Evolutionary conservation across 2,329 filamentous ascomycete species (phyloP).

Genomic region (Macrophomina pseudophaseolina): DNA sequence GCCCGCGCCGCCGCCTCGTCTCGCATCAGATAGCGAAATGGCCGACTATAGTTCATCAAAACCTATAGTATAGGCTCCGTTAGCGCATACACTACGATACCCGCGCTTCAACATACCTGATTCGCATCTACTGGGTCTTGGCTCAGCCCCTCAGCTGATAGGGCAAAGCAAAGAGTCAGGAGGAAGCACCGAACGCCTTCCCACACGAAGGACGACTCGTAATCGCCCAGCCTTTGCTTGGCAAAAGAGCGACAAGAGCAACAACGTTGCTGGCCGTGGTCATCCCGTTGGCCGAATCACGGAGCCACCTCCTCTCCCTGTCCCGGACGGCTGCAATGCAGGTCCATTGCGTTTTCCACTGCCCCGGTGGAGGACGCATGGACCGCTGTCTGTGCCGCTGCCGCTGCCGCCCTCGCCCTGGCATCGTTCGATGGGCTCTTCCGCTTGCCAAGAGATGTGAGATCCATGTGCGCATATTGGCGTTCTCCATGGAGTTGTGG

Average conservation of each 20-base stretch:
- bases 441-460: background rate
- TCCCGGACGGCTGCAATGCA: no score
- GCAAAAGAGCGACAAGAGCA: no score
- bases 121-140: no score
- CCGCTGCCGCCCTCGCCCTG: background rate
- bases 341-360: no score
- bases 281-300: no score
- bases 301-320: no score
- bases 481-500: no score
- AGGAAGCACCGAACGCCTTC: background rate
- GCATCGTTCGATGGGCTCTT: background rate
- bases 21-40: conserved; percentile 1
- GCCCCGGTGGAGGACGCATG: background rate
- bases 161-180: background rate
- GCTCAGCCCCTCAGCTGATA: no score
- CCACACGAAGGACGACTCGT: background rate
- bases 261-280: no score
- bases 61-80: background rate
- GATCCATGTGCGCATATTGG: background rate
- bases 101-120: background rate
- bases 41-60: background rate
- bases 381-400: background rate
- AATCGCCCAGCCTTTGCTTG: no score
- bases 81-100: background rate
- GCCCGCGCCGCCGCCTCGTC: background rate